phyloP scores from a whole-genome alignment of 1,284 basidiomycete genomes.

The Waitea zeae region DNA sequence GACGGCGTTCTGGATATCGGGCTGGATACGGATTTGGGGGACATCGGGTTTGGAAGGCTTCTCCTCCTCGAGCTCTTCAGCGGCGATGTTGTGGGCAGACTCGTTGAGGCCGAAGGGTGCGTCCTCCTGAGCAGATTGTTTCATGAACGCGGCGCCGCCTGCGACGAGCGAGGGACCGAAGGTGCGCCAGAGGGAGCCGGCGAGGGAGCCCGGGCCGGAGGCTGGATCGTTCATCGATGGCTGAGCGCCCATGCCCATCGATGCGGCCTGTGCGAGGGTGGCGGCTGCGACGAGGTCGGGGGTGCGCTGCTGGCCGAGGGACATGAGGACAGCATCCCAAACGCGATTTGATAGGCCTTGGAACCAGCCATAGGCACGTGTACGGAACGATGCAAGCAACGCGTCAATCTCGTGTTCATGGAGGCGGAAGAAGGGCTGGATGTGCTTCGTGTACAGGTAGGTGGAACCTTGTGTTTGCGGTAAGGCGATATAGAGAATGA shows the following conservation, averaged over 20 bases:
- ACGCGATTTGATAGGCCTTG: constrained; percentile 40
- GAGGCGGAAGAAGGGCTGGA: constrained; percentile 61
- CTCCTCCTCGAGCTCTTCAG: too few relatives aligned
- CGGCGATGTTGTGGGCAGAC: too few relatives aligned
- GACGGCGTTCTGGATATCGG: too few relatives aligned
- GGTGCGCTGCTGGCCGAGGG: constrained; percentile 22
- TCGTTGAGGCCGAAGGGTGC: too few relatives aligned
- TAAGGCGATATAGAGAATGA: constrained; percentile 79
- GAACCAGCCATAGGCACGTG: constrained; percentile 42
- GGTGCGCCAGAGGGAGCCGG: constrained; percentile 46
- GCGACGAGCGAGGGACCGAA: constrained; percentile 62
- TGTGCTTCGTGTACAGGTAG: constrained; percentile 59
- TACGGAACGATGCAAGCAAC: constrained; percentile 43
- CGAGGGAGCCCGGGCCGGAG: constrained; percentile 45
- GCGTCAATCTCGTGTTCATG: constrained; percentile 74
- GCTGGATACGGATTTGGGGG: too few relatives aligned
- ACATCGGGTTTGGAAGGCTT: too few relatives aligned
- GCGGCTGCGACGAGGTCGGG: constrained; percentile 10
- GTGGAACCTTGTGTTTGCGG: constrained; percentile 78
- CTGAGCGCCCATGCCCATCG: too few relatives aligned
- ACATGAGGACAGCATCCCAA: constrained; percentile 39
- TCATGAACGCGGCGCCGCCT: constrained; percentile 39
- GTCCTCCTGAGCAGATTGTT: constrained; percentile 21
- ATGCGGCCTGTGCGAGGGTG: constrained; percentile 13
- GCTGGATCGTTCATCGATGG: constrained; percentile 34